Percentiles rank a stretch among this genome's conserved stretches.
These are phyloP conservation scores for Carex parvula DNA, from an alignment of 176 grass and related monocot species.

Conservation along the genomic window DNA sequence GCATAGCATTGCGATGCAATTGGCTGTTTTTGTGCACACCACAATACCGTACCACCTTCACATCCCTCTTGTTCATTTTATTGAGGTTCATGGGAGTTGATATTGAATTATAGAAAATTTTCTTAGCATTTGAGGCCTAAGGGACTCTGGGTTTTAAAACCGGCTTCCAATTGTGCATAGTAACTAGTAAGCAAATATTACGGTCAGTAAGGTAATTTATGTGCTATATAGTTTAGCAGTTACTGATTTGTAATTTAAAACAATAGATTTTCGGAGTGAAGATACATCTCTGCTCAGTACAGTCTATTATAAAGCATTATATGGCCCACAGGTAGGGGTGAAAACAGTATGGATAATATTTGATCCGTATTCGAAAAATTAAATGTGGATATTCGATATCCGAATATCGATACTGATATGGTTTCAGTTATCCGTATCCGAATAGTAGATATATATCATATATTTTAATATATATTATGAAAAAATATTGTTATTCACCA, in stretches of 20 bases:
- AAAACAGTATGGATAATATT: no score
- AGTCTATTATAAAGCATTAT: background rate
- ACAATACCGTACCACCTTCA: background rate
- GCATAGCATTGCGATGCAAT: background rate
- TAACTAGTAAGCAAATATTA: background rate
- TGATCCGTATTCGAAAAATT: no score
- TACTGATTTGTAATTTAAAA: background rate
- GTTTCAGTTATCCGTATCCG: no score
- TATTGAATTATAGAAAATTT: background rate
- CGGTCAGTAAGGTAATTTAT: no score
- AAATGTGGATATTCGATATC: no score
- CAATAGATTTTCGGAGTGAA: background rate
- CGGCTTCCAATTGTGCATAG: background rate
- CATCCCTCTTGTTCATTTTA: background rate
- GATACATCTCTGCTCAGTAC: background rate
- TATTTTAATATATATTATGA: no score
- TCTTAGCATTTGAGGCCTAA: background rate
- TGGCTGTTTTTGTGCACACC: background rate
- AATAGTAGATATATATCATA: no score
- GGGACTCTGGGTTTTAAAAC: background rate
- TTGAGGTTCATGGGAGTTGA: background rate
- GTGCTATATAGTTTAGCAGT: background rate
- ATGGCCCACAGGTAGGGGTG: background rate
- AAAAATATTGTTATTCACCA: no score
- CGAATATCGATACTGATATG: no score